phyloP scores from a whole-genome alignment of 768 basidiomycete genomes.

The Cyclocybe aegerita region DNA sequence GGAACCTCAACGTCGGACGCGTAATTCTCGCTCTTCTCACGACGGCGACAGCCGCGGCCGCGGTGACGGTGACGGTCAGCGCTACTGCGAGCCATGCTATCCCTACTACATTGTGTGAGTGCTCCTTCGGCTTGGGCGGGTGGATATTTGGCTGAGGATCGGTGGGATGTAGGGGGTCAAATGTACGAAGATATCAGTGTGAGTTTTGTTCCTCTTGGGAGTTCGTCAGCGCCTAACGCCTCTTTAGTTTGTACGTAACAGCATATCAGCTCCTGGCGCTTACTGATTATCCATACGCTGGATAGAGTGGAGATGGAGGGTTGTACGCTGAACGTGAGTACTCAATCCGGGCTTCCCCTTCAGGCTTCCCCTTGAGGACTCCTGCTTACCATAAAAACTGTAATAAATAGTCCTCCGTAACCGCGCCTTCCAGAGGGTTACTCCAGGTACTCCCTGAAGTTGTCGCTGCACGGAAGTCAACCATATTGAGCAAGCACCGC shows the following conservation, averaged over 20 bases:
- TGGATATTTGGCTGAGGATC: too few relatives aligned
- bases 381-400: too few relatives aligned
- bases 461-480: too few relatives aligned
- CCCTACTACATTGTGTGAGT: slow-evolving; percentile 11
- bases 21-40: not conserved
- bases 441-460: slow-evolving; percentile 7
- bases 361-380: not conserved
- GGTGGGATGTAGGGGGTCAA: slow-evolving; percentile 5
- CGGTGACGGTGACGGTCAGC: slow-evolving; percentile 11
- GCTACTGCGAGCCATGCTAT: slow-evolving; percentile 13
- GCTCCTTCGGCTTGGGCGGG: not conserved
- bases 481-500: not conserved
- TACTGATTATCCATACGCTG: not conserved
- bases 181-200: slow-evolving; percentile 16
- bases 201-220: not conserved
- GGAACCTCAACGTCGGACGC: not conserved
- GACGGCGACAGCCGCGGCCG: not conserved
- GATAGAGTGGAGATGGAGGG: slow-evolving; percentile 14
- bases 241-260: too few relatives aligned
- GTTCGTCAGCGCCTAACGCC: not conserved
- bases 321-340: slow-evolving; percentile 12
- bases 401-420: slow-evolving; percentile 14
- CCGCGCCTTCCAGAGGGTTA: slow-evolving; percentile 17
- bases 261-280: too few relatives aligned
- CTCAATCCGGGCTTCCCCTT: not conserved